These are phyloP conservation scores for Fonsecaea monophora DNA, from an alignment of 2,329 filamentous ascomycete species.

Conservation along the genomic window DNA sequence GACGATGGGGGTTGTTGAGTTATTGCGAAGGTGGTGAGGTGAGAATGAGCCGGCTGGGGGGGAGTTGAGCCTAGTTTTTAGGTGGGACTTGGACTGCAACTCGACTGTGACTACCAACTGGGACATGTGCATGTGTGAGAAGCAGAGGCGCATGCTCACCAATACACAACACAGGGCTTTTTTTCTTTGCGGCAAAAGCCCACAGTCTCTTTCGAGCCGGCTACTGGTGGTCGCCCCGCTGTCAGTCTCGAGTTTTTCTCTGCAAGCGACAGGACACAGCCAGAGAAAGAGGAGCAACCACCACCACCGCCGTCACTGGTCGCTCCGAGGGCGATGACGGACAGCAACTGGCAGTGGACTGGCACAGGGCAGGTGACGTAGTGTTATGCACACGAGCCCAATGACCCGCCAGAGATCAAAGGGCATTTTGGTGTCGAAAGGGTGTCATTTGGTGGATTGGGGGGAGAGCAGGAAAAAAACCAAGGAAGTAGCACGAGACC, in stretches of 20 bases:
- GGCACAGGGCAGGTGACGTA: conserved; percentile 23
- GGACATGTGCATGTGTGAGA: conserved; percentile 7
- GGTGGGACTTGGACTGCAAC: conserved; percentile 5
- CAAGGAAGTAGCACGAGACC: conserved; percentile 4
- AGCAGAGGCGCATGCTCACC: conserved; percentile 11
- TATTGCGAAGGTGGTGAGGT: conserved; percentile 18
- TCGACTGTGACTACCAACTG: conserved; percentile 4
- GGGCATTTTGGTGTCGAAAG: neutral
- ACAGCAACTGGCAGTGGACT: neutral
- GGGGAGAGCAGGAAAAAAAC: neutral
- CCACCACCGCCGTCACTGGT: neutral
- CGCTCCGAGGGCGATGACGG: neutral
- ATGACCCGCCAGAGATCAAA: conserved; percentile 5
- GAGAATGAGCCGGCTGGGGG: conserved; percentile 7
- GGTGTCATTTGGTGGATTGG: neutral
- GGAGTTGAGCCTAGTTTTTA: conserved; percentile 6
- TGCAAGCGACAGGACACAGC: neutral
- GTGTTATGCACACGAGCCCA: conserved; percentile 25
- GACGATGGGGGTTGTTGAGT: conserved; percentile 10
- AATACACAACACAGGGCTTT: neutral
- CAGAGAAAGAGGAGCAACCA: neutral
- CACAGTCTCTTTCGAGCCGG: neutral
- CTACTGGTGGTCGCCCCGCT: neutral
- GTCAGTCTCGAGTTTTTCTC: neutral
- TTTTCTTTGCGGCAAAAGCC: neutral